Base-by-base conservation (phyloP, 805 yeast genomes). In the Blastobotrys americana region DNA sequence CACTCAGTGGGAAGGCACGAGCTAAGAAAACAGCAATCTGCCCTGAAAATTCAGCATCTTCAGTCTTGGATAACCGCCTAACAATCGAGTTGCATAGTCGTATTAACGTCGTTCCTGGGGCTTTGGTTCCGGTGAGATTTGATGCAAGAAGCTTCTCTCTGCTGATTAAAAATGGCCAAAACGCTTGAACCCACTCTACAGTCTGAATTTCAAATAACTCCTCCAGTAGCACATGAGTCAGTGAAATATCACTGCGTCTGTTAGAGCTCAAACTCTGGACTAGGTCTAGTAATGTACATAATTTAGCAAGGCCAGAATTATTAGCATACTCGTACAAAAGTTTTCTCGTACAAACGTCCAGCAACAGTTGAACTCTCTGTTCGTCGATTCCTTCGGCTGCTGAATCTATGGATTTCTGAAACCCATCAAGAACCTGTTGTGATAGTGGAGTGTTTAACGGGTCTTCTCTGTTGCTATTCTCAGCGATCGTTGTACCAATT, bases 51-150 rank as follows among this genome's bases (percentile, higher is more conserved):
- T 46, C 49, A 1, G 65, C 55, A 39, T 64, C 58, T 16, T 53
- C 61, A 23, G 53, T 56, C 39, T 60, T 58, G 4, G 67, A 62
- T 15, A 64, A 48, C 20, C 69, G 48, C 15, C 59, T 50, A 18
- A 64, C 52, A 10, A 64, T 44, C 3, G 64, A 51, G 41, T 65
- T 64, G 41, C 66, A 65, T 6, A 61, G 46, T 10, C 69, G 51
- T 25, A 64, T 62, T 31, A 64, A 39, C 5, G 60, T 61, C 1
- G 61, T 59, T 2, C 68, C 68, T 0, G 68, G 69, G 1, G 57
- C 55, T 37, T 49, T 45, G 2, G 46, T 44, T 5, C 68, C 68
- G 9, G 52, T 47, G 16, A 63, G 42, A 22, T 54, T 47, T 27
- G 47, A 45, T 2, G 63, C 52, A 6, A 61, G 41, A 13, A 40